These are phyloP conservation scores for Bacterosira constricta DNA, from an alignment of 108 stramenopile genomes.

Conservation along the genomic window DNA sequence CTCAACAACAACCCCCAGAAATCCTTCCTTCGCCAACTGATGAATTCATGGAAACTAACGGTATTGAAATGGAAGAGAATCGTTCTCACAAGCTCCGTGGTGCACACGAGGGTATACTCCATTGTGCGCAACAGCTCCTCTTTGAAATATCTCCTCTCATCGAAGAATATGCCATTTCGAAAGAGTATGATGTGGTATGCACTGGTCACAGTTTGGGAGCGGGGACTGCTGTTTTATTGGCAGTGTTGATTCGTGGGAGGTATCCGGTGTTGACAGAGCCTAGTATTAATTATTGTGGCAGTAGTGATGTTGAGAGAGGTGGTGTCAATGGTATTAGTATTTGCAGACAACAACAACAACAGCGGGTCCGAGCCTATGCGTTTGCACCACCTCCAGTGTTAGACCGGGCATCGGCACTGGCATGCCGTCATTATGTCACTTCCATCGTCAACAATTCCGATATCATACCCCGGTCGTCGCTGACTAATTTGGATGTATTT, in stretches of 20 bases:
- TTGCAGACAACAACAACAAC: no score
- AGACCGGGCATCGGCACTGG: constrained; percentile 64
- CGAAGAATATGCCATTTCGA: constrained; percentile 46
- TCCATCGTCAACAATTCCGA: constrained; percentile 76
- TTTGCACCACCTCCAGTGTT: constrained; percentile 77
- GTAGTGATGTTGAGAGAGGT: not conserved
- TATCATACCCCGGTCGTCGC: constrained; percentile 63
- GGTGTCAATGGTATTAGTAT: not conserved
- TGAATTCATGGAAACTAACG: constrained; percentile 19
- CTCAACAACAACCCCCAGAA: not conserved
- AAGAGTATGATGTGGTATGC: constrained; percentile 51
- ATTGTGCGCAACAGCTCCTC: constrained; percentile 48
- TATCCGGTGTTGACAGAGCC: constrained; percentile 48
- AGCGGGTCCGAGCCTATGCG: constrained; percentile 62
- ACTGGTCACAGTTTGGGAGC: constrained; percentile 73
- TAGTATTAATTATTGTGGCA: no score
- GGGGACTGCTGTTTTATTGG: constrained; percentile 55
- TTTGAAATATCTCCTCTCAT: constrained; percentile 45
- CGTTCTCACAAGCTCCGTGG: constrained; percentile 43
- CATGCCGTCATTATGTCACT: constrained; percentile 55
- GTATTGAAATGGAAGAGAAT: constrained; percentile 45
- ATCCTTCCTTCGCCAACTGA: not conserved
- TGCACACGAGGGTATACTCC: constrained; percentile 48
- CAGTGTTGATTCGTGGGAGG: constrained; percentile 57
- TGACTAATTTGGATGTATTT: constrained; percentile 67